Base-by-base conservation (phyloP, 176 grass and related monocot species). In the Melocanna baccifera region DNA sequence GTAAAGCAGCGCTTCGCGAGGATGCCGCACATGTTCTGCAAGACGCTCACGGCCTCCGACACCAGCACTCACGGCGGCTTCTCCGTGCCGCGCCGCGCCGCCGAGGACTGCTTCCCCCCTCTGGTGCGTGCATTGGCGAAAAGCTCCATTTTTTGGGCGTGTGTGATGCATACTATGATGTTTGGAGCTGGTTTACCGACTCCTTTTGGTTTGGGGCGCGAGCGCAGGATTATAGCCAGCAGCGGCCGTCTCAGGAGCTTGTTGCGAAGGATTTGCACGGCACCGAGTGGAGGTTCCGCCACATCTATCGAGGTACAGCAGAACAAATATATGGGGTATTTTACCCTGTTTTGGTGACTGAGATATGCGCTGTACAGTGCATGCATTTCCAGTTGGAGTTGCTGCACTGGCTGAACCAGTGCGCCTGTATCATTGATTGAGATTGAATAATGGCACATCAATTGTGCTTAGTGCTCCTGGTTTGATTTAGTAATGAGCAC, bases 11-110 rank as follows among this genome's bases (percentile, higher is more conserved):
- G 83, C 7, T 75, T 87, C 30, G 81, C 88, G 1, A n/a, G 90
- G 65, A 94, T 92, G 71, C 88, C 96, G 36, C 96, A 99, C 73
- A 99, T 99, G 96, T 99, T 99, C 88, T 99, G 96, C 87, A 99
- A 99, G 91, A 99, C 93, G 36, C 89, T 99, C 40, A 99, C 96
- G 29, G 93, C 96, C 4, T 99, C 93, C 32, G 93, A 99, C 86
- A 99, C 96, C 55, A 99, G 96, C 77, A 99, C 93, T 66, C 96
- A 99, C 72, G 96, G 96, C 22, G 96, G 96, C n/a, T 99, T 99
- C 87, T 99, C 96, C 52, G 93, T 96, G 45, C 93, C 96, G 29
- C 96, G 96, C 73, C 93, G 91, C 61, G 96, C 96, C 64, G 96
- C 96, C 37, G 93, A 99, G 88, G 96, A 99, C 78, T 99, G 96